A percentile compares a stretch with the other conserved stretches of the same genome.
phyloP scores from a whole-genome alignment of 306 rosid genomes.

The Corylus heterophylla region DNA sequence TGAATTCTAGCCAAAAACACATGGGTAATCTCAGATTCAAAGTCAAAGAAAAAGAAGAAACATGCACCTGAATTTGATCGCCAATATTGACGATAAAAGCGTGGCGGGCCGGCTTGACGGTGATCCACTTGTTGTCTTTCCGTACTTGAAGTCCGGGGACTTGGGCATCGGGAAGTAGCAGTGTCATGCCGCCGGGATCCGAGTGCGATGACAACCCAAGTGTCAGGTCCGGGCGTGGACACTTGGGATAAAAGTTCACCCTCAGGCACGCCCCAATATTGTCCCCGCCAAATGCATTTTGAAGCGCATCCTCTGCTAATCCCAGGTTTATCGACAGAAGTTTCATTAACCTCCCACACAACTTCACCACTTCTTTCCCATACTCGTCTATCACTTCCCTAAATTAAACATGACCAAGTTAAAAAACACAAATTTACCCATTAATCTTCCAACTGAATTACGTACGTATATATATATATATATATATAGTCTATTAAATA shows the following conservation, averaged over 20 bases:
- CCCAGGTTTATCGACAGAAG: conserved; percentile 62
- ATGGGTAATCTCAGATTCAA: background rate
- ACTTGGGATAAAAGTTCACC: conserved; percentile 76
- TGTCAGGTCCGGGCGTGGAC: conserved; percentile 78
- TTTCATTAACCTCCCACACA: conserved; percentile 67
- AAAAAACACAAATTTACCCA: background rate
- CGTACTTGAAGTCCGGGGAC: conserved; percentile 85
- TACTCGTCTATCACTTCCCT: conserved; percentile 83
- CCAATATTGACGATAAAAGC: conserved; percentile 90
- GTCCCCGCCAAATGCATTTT: conserved; percentile 68
- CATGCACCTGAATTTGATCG: conserved; percentile 82
- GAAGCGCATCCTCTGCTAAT: conserved; percentile 49
- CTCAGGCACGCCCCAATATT: conserved; percentile 81
- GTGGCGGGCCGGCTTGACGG: conserved; percentile 71
- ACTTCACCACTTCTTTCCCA: conserved; percentile 73
- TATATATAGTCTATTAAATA: too few species aligned
- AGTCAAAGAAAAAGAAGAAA: background rate
- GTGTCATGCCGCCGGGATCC: conserved; percentile 86
- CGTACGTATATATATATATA: too few species aligned
- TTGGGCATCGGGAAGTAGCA: conserved; percentile 57
- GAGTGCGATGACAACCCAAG: conserved; percentile 88
- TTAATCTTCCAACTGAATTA: background rate
- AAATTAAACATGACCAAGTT: background rate
- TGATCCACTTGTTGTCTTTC: conserved; percentile 58
- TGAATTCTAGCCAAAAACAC: conserved; percentile 26